phyloP scores from a whole-genome alignment of 805 yeast genomes.

The Sugiyamaella chiloensis region DNA sequence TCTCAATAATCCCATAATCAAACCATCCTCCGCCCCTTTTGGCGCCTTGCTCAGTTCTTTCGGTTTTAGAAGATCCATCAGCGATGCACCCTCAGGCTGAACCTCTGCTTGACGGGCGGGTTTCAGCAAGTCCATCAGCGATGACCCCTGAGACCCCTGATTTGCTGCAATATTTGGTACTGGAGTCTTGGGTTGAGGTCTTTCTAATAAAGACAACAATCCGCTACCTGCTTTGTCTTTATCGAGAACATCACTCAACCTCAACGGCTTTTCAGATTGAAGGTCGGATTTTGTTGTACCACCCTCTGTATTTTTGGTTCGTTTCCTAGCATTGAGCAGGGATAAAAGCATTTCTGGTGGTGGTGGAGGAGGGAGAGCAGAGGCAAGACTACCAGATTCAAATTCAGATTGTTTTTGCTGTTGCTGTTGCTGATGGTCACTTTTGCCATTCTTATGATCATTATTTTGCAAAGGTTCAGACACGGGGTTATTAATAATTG shows the following conservation, averaged over 20 bases:
- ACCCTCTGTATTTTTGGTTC: not conserved
- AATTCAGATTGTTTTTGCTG: not conserved
- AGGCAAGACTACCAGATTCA: constrained; percentile 15
- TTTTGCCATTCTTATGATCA: not conserved
- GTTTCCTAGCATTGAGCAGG: constrained; percentile 19
- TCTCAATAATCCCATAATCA: too few relatives aligned
- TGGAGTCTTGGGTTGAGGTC: not conserved
- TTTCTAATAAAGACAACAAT: not conserved
- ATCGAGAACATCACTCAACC: not conserved
- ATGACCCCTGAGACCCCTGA: not conserved
- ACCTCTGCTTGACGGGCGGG: not conserved
- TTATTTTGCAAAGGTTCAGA: not conserved
- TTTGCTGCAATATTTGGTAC: not conserved
- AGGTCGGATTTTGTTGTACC: not conserved
- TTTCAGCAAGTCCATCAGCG: not conserved
- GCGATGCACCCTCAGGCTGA: not conserved
- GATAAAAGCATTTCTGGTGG: constrained; percentile 26
- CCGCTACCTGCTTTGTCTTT: not conserved
- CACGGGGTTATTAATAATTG: constrained; percentile 6
- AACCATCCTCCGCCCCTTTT: too few relatives aligned
- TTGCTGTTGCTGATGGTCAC: not conserved
- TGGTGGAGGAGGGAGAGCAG: constrained; percentile 27
- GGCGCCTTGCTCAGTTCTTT: not conserved
- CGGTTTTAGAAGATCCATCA: constrained; percentile 9
- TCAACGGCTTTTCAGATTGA: not conserved